Evolutionary conservation across 495 filamentous ascomycete genomes (phyloP).

Genomic region (Lentithecium fluviatile): DNA sequence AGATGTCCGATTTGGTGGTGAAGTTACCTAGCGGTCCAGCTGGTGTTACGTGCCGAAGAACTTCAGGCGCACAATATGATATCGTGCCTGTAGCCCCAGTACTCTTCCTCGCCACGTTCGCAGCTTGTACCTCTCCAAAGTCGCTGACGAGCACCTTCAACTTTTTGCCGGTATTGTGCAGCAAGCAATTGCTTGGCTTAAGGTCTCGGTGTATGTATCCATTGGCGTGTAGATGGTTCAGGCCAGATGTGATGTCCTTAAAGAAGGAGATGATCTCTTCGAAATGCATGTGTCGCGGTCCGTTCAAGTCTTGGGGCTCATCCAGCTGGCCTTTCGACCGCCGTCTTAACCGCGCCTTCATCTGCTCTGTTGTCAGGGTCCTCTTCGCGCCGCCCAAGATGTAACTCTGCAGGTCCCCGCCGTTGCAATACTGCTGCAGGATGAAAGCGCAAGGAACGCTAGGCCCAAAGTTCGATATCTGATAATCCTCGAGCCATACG

Average conservation of each 20-base stretch:
- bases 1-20: conserved; percentile 92
- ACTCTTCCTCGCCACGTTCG: conserved; percentile 74
- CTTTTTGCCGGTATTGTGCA: conserved; percentile 69
- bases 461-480: conserved; percentile 78
- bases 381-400: conserved; percentile 65
- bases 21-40: conserved; percentile 83
- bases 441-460: conserved; percentile 95
- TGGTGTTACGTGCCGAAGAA: conserved; percentile 65
- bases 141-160: conserved; percentile 86
- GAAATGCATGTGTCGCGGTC: conserved; percentile 68
- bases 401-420: conserved; percentile 86
- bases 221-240: conserved; percentile 87
- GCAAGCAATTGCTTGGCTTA: conserved; percentile 93
- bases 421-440: conserved; percentile 94
- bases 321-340: conserved; percentile 67
- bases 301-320: conserved; percentile 47
- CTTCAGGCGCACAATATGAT: conserved; percentile 95
- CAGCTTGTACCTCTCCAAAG: conserved; percentile 90
- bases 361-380: conserved; percentile 65
- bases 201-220: conserved; percentile 96
- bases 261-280: conserved; percentile 97
- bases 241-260: conserved; percentile 87
- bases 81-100: conserved; percentile 95
- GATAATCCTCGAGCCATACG: conserved; percentile 91
- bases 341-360: conserved; percentile 82